Percentiles rank a stretch among this genome's conserved stretches.
Conservation (phyloP, 352 stramenopile genomes). For the Pythium biforme region DNA sequence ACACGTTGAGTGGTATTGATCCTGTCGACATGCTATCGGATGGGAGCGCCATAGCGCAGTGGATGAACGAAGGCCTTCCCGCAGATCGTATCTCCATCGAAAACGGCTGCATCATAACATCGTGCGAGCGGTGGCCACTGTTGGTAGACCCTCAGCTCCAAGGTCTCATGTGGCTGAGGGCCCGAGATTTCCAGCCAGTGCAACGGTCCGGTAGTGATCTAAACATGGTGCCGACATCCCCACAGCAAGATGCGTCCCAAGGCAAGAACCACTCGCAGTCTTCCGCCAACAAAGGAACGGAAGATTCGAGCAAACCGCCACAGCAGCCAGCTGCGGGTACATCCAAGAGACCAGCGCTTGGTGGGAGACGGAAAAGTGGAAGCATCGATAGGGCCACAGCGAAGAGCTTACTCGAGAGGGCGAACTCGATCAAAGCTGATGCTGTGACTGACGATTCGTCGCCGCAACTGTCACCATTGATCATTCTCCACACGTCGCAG, state of each 20-base stretch:
- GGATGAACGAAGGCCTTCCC: constrained; percentile 91
- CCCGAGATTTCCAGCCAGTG: constrained; percentile 43
- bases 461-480: constrained; percentile 31
- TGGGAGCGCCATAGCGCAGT: constrained; percentile 82
- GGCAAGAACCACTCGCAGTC: not conserved
- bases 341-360: not conserved
- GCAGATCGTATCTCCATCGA: constrained; percentile 91
- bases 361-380: constrained; percentile 1
- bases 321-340: not conserved
- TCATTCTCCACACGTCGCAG: constrained; percentile 73
- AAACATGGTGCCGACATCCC: not conserved
- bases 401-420: constrained; percentile 1
- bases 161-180: constrained; percentile 85
- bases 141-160: constrained; percentile 91
- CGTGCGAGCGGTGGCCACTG: constrained; percentile 85
- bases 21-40: constrained; percentile 86
- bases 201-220: not conserved
- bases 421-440: constrained; percentile 7
- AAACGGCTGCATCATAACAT: constrained; percentile 91
- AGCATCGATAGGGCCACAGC: not conserved
- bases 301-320: not conserved
- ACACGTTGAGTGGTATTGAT: constrained; percentile 46
- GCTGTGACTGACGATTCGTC: not conserved
- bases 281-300: not conserved
- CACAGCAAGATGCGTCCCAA: not conserved